These are phyloP conservation scores for Melaleuca quinquenervia DNA, from an alignment of 345 rosid species.

Conservation along the genomic window DNA sequence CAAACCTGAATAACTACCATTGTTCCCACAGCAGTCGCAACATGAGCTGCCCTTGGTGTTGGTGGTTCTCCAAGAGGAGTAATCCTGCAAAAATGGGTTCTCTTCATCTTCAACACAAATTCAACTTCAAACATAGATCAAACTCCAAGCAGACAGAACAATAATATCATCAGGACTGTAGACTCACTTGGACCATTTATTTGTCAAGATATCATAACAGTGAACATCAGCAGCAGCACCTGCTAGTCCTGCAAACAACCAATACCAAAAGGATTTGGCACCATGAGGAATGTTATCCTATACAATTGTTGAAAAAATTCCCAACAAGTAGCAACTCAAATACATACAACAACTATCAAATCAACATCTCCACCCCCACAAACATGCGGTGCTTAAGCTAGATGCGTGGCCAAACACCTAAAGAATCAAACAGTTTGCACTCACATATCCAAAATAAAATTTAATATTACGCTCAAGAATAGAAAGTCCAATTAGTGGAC, in stretches of 20 bases:
- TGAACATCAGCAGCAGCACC: conserved; percentile 52
- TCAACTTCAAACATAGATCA: not conserved
- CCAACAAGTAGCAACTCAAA: not conserved
- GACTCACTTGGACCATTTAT: conserved; percentile 53
- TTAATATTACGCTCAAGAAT: not conserved
- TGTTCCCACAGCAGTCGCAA: conserved; percentile 97
- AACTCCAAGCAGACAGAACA: not conserved
- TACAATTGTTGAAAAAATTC: not conserved
- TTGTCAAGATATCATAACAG: conserved; percentile 36
- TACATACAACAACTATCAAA: not conserved
- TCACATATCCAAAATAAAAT: not conserved
- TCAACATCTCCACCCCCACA: not conserved
- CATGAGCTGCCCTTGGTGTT: conserved; percentile 99
- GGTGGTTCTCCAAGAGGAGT: conserved; percentile 96
- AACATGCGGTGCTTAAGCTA: not conserved
- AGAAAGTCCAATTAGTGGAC: not conserved
- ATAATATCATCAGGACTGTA: not conserved
- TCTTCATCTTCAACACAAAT: not conserved
- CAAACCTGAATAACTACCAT: conserved; percentile 98
- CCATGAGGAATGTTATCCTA: not conserved
- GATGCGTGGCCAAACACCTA: not conserved
- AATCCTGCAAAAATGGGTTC: conserved; percentile 31
- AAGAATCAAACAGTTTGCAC: not conserved
- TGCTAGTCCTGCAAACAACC: conserved; percentile 30
- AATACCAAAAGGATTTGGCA: not conserved